Evolutionary conservation across 2,329 filamentous ascomycete species (phyloP).

Genomic region (Tympanopsis confertula): DNA sequence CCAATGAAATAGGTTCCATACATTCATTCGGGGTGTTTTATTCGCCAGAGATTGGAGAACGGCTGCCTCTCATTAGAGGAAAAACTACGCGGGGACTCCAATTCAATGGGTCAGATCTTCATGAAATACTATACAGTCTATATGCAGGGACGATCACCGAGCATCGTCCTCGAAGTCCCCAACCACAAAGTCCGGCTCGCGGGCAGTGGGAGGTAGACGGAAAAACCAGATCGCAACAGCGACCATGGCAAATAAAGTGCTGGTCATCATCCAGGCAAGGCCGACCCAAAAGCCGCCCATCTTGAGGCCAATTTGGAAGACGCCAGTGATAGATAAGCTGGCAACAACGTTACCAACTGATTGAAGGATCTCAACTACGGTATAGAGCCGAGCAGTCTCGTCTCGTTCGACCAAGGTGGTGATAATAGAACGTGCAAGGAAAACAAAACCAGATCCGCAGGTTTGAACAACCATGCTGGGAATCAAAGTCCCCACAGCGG

Average conservation of each 20-base stretch:
- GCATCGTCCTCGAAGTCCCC: too few species aligned
- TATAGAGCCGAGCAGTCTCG: constrained; percentile 33
- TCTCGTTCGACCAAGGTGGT: constrained; percentile 32
- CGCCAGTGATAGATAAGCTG: constrained; percentile 27
- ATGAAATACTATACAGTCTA: too few species aligned
- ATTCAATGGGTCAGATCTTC: too few species aligned
- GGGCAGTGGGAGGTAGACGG: background rate
- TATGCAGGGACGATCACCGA: too few species aligned
- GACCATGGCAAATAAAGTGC: background rate
- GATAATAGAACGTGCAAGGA: constrained; percentile 30
- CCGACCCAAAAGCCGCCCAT: constrained; percentile 32
- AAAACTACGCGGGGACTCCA: too few species aligned
- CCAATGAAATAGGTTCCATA: too few species aligned
- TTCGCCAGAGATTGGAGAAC: too few species aligned
- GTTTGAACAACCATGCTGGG: constrained; percentile 32
- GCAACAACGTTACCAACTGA: constrained; percentile 31
- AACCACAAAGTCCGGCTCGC: too few species aligned
- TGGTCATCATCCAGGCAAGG: constrained; percentile 21
- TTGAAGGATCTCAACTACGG: constrained; percentile 33
- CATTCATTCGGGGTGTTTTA: too few species aligned
- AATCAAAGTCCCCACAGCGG: constrained; percentile 25
- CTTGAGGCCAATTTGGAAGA: constrained; percentile 32
- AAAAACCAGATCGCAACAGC: background rate
- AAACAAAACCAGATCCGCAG: constrained; percentile 31
- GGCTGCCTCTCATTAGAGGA: too few species aligned